These are phyloP conservation scores for Candida gigantensis DNA, from an alignment of 1,139 yeast genomes.

Conservation along the genomic window DNA sequence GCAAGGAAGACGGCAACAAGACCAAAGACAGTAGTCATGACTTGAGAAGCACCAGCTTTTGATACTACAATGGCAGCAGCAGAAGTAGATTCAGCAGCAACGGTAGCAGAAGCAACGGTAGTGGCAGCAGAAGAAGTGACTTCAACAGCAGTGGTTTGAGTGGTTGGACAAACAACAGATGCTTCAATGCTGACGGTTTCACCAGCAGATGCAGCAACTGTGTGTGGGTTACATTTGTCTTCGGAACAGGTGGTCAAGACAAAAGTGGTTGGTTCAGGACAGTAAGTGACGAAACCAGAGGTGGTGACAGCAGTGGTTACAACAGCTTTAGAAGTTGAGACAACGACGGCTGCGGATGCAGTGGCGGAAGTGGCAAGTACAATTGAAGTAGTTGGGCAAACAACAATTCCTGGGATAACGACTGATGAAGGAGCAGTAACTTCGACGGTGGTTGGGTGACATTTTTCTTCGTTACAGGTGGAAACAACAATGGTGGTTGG, in stretches of 20 bases:
- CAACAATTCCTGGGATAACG: slow-evolving; percentile 6
- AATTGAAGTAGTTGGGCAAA: slow-evolving; percentile 1
- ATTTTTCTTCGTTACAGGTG: slow-evolving; percentile 6
- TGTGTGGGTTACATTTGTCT: slow-evolving; percentile 7
- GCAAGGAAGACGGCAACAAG: slow-evolving; percentile 6
- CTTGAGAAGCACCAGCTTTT: slow-evolving; percentile 22
- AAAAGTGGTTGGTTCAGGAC: slow-evolving; percentile 13
- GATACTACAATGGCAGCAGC: slow-evolving; percentile 20
- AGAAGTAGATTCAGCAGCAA: slow-evolving; percentile 18
- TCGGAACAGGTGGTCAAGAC: slow-evolving; percentile 8
- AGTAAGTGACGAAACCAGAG: slow-evolving; percentile 15
- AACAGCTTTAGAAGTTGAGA: slow-evolving; percentile 3
- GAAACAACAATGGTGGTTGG: slow-evolving; percentile 9
- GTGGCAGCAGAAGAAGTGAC: slow-evolving; percentile 7
- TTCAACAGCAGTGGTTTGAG: slow-evolving; percentile 3
- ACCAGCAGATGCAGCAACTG: slow-evolving; percentile 8
- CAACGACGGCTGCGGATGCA: slow-evolving; percentile 4
- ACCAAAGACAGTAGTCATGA: slow-evolving; percentile 7
- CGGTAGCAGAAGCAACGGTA: slow-evolving; percentile 17
- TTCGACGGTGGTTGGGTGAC: slow-evolving; percentile 7
- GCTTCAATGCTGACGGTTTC: slow-evolving; percentile 9
- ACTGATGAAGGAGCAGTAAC: slow-evolving; percentile 8
- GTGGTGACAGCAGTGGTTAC: slow-evolving; percentile 6
- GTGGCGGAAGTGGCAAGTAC: slow-evolving; percentile 7
- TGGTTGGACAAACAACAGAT: slow-evolving; percentile 4